Conservation (phyloP, 2,329 filamentous ascomycete genomes). For the Pseudogymnoascus sp. region DNA sequence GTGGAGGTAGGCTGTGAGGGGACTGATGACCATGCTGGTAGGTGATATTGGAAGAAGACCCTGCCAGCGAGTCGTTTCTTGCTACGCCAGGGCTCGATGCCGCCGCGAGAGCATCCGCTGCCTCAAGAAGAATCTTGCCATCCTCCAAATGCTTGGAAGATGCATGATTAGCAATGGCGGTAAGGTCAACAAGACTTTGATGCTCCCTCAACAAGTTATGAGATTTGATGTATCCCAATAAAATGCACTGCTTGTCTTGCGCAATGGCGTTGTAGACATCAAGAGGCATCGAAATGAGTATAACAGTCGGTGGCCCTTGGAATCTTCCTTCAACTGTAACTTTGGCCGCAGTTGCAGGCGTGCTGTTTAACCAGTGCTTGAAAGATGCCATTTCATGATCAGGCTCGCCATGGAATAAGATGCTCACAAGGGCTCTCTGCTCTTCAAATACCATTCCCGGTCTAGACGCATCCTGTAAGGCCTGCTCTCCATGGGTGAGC, state of each 20-base stretch:
- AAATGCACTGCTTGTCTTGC: slow-evolving; percentile 58
- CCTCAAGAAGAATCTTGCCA: slow-evolving; percentile 44
- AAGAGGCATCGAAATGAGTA: slow-evolving; percentile 57
- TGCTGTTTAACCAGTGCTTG: slow-evolving; percentile 56
- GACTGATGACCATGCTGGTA: not conserved
- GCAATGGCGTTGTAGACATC: slow-evolving; percentile 56
- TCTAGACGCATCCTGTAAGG: slow-evolving; percentile 22
- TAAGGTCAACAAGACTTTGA: slow-evolving; percentile 44
- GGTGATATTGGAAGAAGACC: not conserved
- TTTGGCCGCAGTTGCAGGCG: slow-evolving; percentile 46
- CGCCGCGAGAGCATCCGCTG: slow-evolving; percentile 24
- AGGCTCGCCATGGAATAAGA: slow-evolving; percentile 56
- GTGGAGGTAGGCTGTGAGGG: not conserved
- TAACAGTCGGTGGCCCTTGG: slow-evolving; percentile 55
- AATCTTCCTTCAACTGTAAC: slow-evolving; percentile 61
- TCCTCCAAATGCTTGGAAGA: slow-evolving; percentile 48
- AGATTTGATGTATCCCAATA: slow-evolving; percentile 55
- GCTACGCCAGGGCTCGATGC: slow-evolving; percentile 27
- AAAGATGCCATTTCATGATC: slow-evolving; percentile 58
- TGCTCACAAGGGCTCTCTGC: slow-evolving; percentile 54
- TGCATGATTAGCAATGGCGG: slow-evolving; percentile 31
- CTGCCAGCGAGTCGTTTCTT: slow-evolving; percentile 36
- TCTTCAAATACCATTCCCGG: slow-evolving; percentile 53
- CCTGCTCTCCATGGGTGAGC: slow-evolving; percentile 15
- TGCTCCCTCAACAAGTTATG: slow-evolving; percentile 60